phyloP scores from a whole-genome alignment of 768 basidiomycete genomes.

The Serendipita sp. region DNA sequence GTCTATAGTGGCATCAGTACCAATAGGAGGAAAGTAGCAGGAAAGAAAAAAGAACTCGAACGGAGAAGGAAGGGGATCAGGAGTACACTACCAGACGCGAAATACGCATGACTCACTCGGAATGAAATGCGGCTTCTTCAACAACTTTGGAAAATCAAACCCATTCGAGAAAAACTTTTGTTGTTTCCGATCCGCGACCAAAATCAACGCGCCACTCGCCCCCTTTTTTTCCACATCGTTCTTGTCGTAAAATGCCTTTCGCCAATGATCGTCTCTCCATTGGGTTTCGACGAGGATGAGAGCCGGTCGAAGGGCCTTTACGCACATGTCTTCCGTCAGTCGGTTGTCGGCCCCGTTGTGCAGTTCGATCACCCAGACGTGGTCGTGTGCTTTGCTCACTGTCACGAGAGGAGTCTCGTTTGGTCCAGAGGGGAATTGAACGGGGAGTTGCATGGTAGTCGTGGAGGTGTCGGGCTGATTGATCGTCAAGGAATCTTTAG shows the following conservation, averaged over 20 bases:
- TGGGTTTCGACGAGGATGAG: constrained; percentile 12
- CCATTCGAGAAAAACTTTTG: constrained; percentile 15
- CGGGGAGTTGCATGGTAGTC: neutral
- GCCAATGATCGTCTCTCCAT: constrained; percentile 9
- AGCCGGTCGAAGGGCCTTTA: constrained; percentile 10
- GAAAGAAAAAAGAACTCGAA: too few species aligned
- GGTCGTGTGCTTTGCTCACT: neutral
- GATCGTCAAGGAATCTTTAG: neutral
- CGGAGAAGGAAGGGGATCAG: too few species aligned
- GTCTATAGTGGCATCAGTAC: constrained; percentile 5
- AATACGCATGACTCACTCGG: constrained; percentile 1
- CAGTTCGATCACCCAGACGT: constrained; percentile 11
- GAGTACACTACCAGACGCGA: neutral
- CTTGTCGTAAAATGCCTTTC: constrained; percentile 1
- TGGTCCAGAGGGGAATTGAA: neutral
- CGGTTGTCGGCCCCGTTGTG: constrained; percentile 14
- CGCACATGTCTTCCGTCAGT: constrained; percentile 8
- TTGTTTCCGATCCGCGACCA: constrained; percentile 11
- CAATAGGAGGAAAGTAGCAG: neutral
- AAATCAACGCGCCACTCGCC: constrained; percentile 11
- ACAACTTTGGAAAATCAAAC: constrained; percentile 8
- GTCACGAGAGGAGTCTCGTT: constrained; percentile 1
- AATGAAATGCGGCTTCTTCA: constrained; percentile 9
- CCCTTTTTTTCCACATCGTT: constrained; percentile 4
- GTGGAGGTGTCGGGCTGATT: neutral